These are phyloP conservation scores for Scortechinia acanthostroma DNA, from an alignment of 2,329 filamentous ascomycete genomes.

Conservation along the genomic window DNA sequence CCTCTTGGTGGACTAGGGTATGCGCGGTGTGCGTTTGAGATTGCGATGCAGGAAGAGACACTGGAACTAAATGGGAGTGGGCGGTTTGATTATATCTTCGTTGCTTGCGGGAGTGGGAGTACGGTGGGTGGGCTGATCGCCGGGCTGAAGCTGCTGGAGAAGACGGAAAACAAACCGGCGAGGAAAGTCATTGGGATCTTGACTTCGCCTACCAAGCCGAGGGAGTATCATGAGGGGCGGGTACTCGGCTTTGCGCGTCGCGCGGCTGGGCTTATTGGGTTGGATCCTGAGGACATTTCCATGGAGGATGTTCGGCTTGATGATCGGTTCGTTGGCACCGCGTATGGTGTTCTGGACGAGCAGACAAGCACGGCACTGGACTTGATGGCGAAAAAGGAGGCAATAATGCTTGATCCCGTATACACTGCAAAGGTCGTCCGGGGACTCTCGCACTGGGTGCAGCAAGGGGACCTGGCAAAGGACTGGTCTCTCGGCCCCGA, in stretches of 20 bases:
- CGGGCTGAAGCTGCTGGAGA: slow-evolving; percentile 20
- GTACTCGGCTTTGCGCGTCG: slow-evolving; percentile 15
- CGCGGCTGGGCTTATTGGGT: slow-evolving; percentile 13
- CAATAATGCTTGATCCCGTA: slow-evolving; percentile 20
- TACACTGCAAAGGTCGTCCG: slow-evolving; percentile 22
- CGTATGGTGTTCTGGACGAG: slow-evolving; percentile 19
- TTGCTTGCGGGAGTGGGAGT: slow-evolving; percentile 23
- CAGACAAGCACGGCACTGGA: slow-evolving; percentile 11
- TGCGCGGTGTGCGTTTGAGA: slow-evolving; percentile 19
- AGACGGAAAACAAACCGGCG: slow-evolving; percentile 4
- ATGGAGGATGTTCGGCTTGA: slow-evolving; percentile 18
- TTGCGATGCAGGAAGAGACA: slow-evolving; percentile 14
- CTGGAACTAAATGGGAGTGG: slow-evolving; percentile 8
- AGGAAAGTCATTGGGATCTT: slow-evolving; percentile 18
- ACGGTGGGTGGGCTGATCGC: slow-evolving; percentile 21
- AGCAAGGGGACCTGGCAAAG: slow-evolving; percentile 9
- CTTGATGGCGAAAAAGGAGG: slow-evolving; percentile 15
- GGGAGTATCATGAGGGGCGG: slow-evolving; percentile 15
- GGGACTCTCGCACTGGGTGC: slow-evolving; percentile 15
- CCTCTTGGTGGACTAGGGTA: slow-evolving; percentile 20
- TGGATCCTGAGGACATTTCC: slow-evolving; percentile 14
- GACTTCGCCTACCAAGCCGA: slow-evolving; percentile 15
- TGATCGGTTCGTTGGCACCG: slow-evolving; percentile 17
- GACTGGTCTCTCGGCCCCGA: slow-evolving; percentile 7
- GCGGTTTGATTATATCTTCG: slow-evolving; percentile 20